Conservation (phyloP, 1,139 yeast species). For the Scheffersomyces stambukii region DNA sequence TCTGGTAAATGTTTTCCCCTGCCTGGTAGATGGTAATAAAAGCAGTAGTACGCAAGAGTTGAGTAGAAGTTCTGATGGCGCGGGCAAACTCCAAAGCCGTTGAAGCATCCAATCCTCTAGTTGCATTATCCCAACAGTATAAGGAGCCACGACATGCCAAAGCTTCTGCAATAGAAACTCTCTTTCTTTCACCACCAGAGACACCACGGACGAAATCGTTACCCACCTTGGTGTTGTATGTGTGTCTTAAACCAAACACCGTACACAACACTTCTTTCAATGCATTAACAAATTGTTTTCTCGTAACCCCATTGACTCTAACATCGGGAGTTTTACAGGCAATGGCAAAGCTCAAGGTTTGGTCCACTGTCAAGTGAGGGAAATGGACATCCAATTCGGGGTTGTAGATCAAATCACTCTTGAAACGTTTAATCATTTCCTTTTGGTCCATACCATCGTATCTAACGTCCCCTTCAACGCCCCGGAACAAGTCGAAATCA, state of each 20-base stretch:
- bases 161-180: slow-evolving; percentile 74
- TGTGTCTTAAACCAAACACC: slow-evolving; percentile 47
- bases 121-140: slow-evolving; percentile 74
- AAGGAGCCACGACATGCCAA: slow-evolving; percentile 53
- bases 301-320: slow-evolving; percentile 46
- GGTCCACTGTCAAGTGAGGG: slow-evolving; percentile 61
- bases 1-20: slow-evolving; percentile 59
- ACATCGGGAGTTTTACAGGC: slow-evolving; percentile 57
- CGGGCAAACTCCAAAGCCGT: slow-evolving; percentile 65
- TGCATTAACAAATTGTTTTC: slow-evolving; percentile 44
- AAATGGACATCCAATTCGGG: slow-evolving; percentile 62
- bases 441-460: slow-evolving; percentile 50
- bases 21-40: slow-evolving; percentile 65
- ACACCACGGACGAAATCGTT: slow-evolving; percentile 65
- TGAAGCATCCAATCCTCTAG: slow-evolving; percentile 73
- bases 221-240: slow-evolving; percentile 23
- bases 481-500: slow-evolving; percentile 20
- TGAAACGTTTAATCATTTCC: slow-evolving; percentile 46
- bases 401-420: slow-evolving; percentile 53
- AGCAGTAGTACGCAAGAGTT: slow-evolving; percentile 51
- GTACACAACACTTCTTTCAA: slow-evolving; percentile 51
- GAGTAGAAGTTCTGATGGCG: slow-evolving; percentile 59
- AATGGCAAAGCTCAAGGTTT: slow-evolving; percentile 58
- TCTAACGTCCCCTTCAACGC: slow-evolving; percentile 31
- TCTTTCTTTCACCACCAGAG: slow-evolving; percentile 82